A percentile compares a stretch with the other conserved stretches of the same genome.
These are phyloP conservation scores for Fibroporia radiculosa DNA, from an alignment of 768 basidiomycete species.

Conservation along the genomic window DNA sequence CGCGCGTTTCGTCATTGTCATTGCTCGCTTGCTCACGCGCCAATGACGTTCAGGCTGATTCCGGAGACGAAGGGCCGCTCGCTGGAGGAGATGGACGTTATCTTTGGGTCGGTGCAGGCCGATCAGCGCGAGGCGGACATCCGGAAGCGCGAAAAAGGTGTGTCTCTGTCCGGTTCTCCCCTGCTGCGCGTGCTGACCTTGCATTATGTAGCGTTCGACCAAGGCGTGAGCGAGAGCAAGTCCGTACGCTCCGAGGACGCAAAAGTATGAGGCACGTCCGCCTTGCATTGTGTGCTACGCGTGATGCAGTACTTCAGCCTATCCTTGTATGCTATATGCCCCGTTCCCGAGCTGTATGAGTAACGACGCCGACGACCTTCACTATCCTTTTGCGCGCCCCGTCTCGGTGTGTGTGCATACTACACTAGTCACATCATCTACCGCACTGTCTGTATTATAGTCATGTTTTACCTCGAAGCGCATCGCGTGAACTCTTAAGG, in stretches of 20 bases:
- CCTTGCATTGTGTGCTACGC: neutral
- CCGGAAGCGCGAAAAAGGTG: conserved; percentile 33
- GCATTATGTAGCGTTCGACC: conserved; percentile 9
- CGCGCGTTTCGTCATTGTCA: neutral
- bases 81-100: conserved; percentile 48
- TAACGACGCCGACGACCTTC: conserved; percentile 1
- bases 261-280: conserved; percentile 10
- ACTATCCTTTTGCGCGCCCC: neutral
- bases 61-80: conserved; percentile 35
- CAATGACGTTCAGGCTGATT: conserved; percentile 25
- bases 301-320: neutral
- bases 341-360: too few species aligned
- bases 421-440: too few species aligned
- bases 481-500: too few species aligned
- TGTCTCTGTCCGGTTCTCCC: neutral
- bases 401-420: too few species aligned
- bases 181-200: conserved; percentile 20
- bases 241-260: conserved; percentile 14
- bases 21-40: conserved; percentile 26
- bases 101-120: conserved; percentile 49
- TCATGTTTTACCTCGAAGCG: too few species aligned
- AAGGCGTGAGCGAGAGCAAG: conserved; percentile 14
- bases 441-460: too few species aligned
- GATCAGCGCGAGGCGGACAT: conserved; percentile 51
- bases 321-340: neutral